Base-by-base conservation (phyloP, 2,329 filamentous ascomycete species). In the Sclerotinia glacialis region DNA sequence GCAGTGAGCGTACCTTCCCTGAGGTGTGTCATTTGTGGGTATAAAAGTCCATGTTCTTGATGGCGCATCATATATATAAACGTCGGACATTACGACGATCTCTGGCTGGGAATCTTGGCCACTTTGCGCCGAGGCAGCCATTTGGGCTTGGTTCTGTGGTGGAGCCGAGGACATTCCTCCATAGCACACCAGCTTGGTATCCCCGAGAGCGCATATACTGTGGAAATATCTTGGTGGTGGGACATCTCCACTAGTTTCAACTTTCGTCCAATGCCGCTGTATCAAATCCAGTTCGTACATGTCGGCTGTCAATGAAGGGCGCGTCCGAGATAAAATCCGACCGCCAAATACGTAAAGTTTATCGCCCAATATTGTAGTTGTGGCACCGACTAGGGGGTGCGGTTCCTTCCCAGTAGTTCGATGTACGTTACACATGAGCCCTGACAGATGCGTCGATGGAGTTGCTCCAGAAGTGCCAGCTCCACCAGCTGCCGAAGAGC, bases 271-370 rank as follows among this genome's bases (percentile, higher is more conserved):
- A 78, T 98, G 93, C 67, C 95, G 86, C 64, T 89, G 86, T 69
- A 97, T 91, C 55, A 99, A 83, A 77, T 99, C 94, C 66, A 99
- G 81, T 77, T 98, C 94, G 78, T 97, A 98, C 68, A 99, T 81
- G 74, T 97, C 92, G 7, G 93, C 89, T 0, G 93, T 97, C 69
- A 99, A 89, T 7, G 85, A 82, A 11, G 93, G 92, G 65, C 91
- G 87, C 70, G 88, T 94, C 71, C 92, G 83, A 18, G 95, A 97
- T 62, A 98, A 80, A 72, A 96, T 87, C 64, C 94, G 86, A 9
- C 95, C 95, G 56, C 95, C 95, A 80, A 98, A 99, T 4, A 98
- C 93, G 77, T 97, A 99, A 28, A 99, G 83, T 78, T 96, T 97
- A 78, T 99, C 95, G 37, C 94, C 95, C 1, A 99, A 79, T 58